Percentiles rank a stretch among this genome's conserved stretches.
Evolutionary conservation across 2,329 filamentous ascomycete species (phyloP).

Genomic region (Blumeriella jaapii): DNA sequence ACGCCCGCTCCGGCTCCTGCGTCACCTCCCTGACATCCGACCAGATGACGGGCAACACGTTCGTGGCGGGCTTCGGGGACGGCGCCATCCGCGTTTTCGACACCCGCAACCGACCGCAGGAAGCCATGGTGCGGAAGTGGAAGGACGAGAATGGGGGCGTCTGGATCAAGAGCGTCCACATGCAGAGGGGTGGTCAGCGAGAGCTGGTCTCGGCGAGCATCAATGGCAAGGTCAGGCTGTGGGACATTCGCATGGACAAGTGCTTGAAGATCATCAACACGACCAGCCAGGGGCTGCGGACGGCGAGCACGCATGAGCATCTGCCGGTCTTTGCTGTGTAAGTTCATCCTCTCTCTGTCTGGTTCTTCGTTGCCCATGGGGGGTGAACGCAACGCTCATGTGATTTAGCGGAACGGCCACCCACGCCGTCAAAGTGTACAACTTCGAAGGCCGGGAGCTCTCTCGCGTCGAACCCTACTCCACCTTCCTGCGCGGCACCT

Average conservation of each 20-base stretch:
- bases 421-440: slow-evolving; percentile 85
- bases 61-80: slow-evolving; percentile 93
- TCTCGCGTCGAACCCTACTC: slow-evolving; percentile 84
- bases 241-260: slow-evolving; percentile 85
- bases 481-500: slow-evolving; percentile 71
- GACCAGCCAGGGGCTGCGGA: slow-evolving; percentile 68
- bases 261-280: slow-evolving; percentile 63
- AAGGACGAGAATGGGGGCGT: slow-evolving; percentile 75
- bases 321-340: slow-evolving; percentile 91
- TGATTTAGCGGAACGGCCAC: slow-evolving; percentile 65
- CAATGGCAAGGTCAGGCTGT: slow-evolving; percentile 87
- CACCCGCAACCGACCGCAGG: slow-evolving; percentile 69
- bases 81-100: slow-evolving; percentile 92
- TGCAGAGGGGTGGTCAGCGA: slow-evolving; percentile 88
- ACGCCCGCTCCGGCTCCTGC: slow-evolving; percentile 85
- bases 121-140: slow-evolving; percentile 94
- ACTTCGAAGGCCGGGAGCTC: slow-evolving; percentile 68
- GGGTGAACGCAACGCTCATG: no score
- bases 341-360: slow-evolving; percentile 31
- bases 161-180: slow-evolving; percentile 93
- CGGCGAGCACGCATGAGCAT: slow-evolving; percentile 88
- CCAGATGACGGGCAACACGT: slow-evolving; percentile 93
- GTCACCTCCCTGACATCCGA: slow-evolving; percentile 94
- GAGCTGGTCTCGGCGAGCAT: slow-evolving; percentile 84
- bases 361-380: background rate